Base-by-base conservation (phyloP, 73 alveolate species). In the Tetrahymena malaccensis region DNA sequence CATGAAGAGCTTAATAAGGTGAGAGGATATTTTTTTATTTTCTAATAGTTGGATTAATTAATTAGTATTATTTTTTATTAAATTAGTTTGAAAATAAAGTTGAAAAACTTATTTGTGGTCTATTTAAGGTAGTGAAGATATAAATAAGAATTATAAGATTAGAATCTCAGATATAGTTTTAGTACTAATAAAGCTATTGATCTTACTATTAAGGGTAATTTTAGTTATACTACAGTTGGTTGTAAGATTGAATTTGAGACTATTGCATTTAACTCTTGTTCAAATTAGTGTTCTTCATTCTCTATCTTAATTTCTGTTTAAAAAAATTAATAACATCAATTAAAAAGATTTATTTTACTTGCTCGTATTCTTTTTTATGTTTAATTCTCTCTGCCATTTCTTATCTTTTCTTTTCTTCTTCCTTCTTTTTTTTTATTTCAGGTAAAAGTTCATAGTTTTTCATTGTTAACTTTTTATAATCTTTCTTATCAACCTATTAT, bases 381-480 rank as follows among this genome's bases (percentile, higher is more conserved):
- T 94, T 93, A 95, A 84, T 95, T 83, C 99, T 93, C 10, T 95
- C 97, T 27, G 94, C 95, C 40, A 95, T 93, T 94, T 96, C 98
- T 44, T 96, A 93, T 55, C 96, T 97, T 89, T 97, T 97, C 94
- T 70, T 50, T 85, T 96, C 98, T 38, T 97, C 98, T 85, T 97
- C 98, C 93, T 96, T 96, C 96, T 94, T 97, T 84, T 95, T 96
- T 93, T 96, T 96, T 31, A 97, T 98, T 94, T 97, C 99, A 37
- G 99, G 99, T 43, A 97, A 95, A n/a, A 93, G 96, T 34, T 97
- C 99, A 93, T 96, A 97, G 94, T 97, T 97, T 96, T 97, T 97
- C 55, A 93, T 85, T 19, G 99, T 97, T 21, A 97, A 94, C 94
- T 97, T 96, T 27, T 96, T 96, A 98, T 96, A 96, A 10, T 97